Percentiles rank a stretch among this genome's conserved stretches.
These are phyloP conservation scores for Rubus idaeus DNA, from an alignment of 306 rosid species.

Conservation along the genomic window DNA sequence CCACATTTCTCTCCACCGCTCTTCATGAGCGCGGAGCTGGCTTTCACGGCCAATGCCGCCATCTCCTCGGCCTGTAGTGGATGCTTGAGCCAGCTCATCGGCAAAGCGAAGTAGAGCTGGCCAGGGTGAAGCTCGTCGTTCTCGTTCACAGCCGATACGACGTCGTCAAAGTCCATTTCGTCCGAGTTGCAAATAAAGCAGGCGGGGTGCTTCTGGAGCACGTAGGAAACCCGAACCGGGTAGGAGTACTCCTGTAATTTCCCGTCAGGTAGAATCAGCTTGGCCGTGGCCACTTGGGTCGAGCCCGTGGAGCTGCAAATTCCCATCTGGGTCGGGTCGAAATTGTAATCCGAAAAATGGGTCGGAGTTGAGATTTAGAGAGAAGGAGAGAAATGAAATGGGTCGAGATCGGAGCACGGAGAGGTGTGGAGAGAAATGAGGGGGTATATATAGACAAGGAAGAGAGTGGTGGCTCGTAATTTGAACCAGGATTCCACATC, in stretches of 20 bases:
- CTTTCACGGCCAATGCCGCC: constrained; percentile 97
- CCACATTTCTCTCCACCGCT: constrained; percentile 42
- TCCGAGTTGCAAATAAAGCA: constrained; percentile 87
- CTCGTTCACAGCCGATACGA: constrained; percentile 58
- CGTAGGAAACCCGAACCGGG: constrained; percentile 71
- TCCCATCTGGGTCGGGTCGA: constrained; percentile 49
- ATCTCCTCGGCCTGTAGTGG: constrained; percentile 72
- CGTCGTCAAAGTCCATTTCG: constrained; percentile 82
- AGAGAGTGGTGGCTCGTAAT: not conserved
- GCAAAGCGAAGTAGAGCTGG: constrained; percentile 84
- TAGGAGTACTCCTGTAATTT: constrained; percentile 56
- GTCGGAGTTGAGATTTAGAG: not conserved
- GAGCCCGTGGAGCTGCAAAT: constrained; percentile 68
- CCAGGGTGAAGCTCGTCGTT: constrained; percentile 71
- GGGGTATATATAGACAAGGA: constrained; percentile 17
- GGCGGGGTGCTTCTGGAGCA: constrained; percentile 56
- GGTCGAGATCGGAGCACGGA: constrained; percentile 2
- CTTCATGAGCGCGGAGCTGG: constrained; percentile 78
- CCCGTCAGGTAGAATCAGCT: constrained; percentile 68
- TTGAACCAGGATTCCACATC: constrained; percentile 44
- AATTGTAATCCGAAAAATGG: not conserved
- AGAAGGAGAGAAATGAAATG: not conserved
- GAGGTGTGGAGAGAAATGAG: constrained; percentile 5
- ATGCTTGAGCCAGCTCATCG: constrained; percentile 51
- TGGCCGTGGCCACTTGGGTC: constrained; percentile 62